Conservation (phyloP, 176 grass and related monocot species). For the Ensete ventricosum region DNA sequence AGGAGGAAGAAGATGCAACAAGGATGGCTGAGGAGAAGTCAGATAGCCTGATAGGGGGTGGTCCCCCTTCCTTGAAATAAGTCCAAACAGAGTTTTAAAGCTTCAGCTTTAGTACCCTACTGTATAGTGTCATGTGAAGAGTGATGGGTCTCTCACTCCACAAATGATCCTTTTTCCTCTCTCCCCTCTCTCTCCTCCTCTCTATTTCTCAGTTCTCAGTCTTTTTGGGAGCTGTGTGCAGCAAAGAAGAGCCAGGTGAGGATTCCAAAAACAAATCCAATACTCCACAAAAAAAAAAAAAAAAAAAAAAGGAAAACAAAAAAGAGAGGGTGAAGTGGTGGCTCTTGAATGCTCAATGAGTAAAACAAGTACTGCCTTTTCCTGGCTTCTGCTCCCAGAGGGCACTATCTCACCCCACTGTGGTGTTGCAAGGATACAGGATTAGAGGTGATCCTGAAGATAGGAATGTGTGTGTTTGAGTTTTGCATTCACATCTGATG, state of each 20-base stretch:
- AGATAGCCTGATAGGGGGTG: not conserved
- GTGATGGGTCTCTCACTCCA: conserved; percentile 17
- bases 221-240: conserved; percentile 31
- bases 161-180: not conserved
- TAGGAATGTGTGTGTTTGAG: not conserved
- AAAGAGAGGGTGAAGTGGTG: not conserved
- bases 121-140: conserved; percentile 18
- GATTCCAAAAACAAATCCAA: conserved; percentile 7
- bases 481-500: conserved; percentile 3
- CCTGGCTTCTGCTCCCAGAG: not conserved
- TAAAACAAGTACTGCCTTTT: conserved; percentile 15
- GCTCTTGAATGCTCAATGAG: conserved; percentile 13
- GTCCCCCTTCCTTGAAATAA: not conserved
- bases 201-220: not conserved
- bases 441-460: not conserved
- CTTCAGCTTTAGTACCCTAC: conserved; percentile 14
- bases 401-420: conserved; percentile 16
- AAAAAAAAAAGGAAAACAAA: not conserved
- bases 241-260: conserved; percentile 18
- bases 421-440: conserved; percentile 22
- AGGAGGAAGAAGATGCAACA: not conserved
- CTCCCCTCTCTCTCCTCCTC: conserved; percentile 10
- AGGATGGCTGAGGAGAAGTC: not conserved
- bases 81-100: not conserved
- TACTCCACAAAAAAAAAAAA: not conserved